phyloP scores from a whole-genome alignment of 2,329 filamentous ascomycete species.

The Aspergillus glaucus region DNA sequence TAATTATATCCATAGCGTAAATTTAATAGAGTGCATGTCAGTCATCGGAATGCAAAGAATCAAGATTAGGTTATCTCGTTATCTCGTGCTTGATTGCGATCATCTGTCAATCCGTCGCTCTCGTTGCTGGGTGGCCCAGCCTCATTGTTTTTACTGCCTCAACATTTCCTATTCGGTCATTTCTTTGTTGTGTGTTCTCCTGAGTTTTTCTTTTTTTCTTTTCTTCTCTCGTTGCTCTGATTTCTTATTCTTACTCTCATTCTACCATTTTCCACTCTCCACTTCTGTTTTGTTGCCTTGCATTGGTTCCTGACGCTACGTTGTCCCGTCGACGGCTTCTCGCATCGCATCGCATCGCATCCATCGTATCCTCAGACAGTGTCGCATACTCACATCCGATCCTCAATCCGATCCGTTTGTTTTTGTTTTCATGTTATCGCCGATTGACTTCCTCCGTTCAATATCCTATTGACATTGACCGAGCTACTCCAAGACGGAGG shows the following conservation, averaged over 20 bases:
- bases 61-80: too few species aligned
- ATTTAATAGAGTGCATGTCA: too few species aligned
- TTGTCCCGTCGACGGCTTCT: not conserved
- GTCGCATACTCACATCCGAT: too few species aligned
- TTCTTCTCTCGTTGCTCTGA: not conserved
- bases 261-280: not conserved
- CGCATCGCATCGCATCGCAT: too few species aligned
- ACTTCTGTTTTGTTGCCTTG: not conserved
- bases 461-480: conserved; percentile 4
- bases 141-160: too few species aligned
- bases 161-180: too few species aligned
- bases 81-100: too few species aligned
- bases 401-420: not conserved
- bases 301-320: not conserved
- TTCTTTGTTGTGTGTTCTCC: conserved; percentile 6
- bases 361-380: too few species aligned
- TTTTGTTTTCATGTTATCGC: not conserved
- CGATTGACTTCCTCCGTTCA: not conserved
- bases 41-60: too few species aligned
- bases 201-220: conserved; percentile 5
- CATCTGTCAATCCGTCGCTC: too few species aligned
- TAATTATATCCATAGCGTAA: not conserved
- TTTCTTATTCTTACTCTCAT: conserved; percentile 1
- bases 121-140: too few species aligned
- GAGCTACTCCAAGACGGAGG: conserved; percentile 13